Evolutionary conservation across 345 rosid species (phyloP), one percentile per base, ranked within the genome.

Genomic region (Hypericum perforatum): DNA sequence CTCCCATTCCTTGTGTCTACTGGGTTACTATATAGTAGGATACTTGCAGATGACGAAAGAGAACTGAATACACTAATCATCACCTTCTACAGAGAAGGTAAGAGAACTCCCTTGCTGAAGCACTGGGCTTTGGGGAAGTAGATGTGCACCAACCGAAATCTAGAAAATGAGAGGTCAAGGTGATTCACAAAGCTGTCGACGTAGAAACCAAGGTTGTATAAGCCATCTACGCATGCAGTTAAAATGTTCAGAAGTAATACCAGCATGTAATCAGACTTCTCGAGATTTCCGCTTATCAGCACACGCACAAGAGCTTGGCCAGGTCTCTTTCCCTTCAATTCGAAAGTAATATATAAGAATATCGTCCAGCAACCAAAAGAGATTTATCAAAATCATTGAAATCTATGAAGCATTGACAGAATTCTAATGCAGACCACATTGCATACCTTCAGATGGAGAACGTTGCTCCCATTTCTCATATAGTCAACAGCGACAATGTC

Each of bases 81-180:
- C 45, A 90, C 97, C 97, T 74, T 64, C 51, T 44, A 90, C 50
- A 61, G 74, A 74, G 70, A 86, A 81, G 66, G 72, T 69, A 51
- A 90, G 67, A 37, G 57, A 40, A 58, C 62, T 74, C 61, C 97
- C 97, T 46, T 64, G 58, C 53, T 45, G 77, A 39, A 84, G 59
- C 45, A 81, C 74, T 7, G 94, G 86, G 61, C 76, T 82, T 67
- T 67, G 89, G 47, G 94, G 97, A 76, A 59, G 66, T 51, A 90
- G 46, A 53, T 77, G 77, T 9, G 90, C 84, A 59, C 97, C 97
- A 64, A 86, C 96, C 54, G 89, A 86, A 69, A 90, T 70, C 97
- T 86, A 84, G 45, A 56, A 57, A 73, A 54, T 61, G 54, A 56
- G 41, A 59, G 22, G 51, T 22, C 32, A 22, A 4, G 32, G 1